Percentiles rank a stretch among this genome's conserved stretches.
phyloP scores from a whole-genome alignment of 805 yeast species.

The Zygoascus bituminiphila region DNA sequence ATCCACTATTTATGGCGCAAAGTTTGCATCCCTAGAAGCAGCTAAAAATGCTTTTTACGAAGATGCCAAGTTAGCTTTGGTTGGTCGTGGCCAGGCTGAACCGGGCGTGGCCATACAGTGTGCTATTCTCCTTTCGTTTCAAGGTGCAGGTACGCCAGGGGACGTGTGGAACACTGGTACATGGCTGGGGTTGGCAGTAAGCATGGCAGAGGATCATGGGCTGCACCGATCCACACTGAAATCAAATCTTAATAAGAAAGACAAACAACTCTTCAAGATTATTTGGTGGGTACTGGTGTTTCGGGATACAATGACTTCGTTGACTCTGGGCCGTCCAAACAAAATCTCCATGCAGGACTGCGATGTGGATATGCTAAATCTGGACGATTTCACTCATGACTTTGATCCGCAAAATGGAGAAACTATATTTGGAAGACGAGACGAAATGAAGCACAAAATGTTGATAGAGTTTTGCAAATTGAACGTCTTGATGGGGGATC shows the following conservation, averaged over 20 bases:
- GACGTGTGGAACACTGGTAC: conserved; percentile 9
- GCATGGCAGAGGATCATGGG: conserved; percentile 11
- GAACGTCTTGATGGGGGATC: conserved; percentile 4
- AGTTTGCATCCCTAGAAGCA: conserved; percentile 3
- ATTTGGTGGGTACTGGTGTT: conserved; percentile 14
- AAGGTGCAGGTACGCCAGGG: conserved; percentile 9
- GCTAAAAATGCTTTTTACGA: conserved; percentile 8
- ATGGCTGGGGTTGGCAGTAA: conserved; percentile 9
- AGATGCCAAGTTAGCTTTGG: conserved; percentile 9
- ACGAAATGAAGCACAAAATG: background rate
- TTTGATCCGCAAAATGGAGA: conserved; percentile 1
- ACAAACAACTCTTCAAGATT: conserved; percentile 5
- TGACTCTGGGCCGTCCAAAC: conserved; percentile 11
- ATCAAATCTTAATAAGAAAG: conserved; percentile 1
- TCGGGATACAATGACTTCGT: conserved; percentile 10
- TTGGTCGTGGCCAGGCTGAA: conserved; percentile 5
- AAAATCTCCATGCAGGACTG: conserved; percentile 7
- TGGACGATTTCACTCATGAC: conserved; percentile 11
- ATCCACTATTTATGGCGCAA: conserved; percentile 6
- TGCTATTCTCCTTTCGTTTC: conserved; percentile 5
- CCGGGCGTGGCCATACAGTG: conserved; percentile 7
- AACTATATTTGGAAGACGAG: conserved; percentile 4
- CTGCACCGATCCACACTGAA: conserved; percentile 9
- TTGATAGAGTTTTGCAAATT: conserved; percentile 9
- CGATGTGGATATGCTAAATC: conserved; percentile 11